Percentiles rank a stretch among this genome's conserved stretches.
These are phyloP conservation scores for Chlorophyllum brunneum DNA, from an alignment of 768 basidiomycete species.

Conservation along the genomic window DNA sequence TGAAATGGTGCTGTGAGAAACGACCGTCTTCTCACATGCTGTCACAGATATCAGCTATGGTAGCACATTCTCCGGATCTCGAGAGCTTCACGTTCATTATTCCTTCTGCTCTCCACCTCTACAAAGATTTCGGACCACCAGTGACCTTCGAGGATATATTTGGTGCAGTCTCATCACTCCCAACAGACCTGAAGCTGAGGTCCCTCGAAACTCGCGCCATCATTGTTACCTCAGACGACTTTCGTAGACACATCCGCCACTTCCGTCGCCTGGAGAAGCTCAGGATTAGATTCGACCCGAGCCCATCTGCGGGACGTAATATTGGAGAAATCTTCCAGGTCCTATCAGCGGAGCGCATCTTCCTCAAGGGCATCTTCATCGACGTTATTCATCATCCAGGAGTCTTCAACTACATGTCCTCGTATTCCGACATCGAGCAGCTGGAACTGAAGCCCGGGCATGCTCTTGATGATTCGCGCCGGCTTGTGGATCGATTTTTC, in stretches of 20 bases:
- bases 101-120: background rate
- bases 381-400: background rate
- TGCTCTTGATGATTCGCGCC: background rate
- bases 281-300: background rate
- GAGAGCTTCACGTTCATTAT: slow-evolving; percentile 1
- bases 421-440: background rate
- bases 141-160: background rate
- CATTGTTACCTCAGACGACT: background rate
- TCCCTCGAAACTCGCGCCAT: background rate
- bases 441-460: background rate
- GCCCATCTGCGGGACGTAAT: background rate
- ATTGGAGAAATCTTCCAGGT: background rate
- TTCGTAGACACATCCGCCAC: background rate
- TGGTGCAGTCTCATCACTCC: background rate
- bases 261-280: background rate
- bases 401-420: background rate
- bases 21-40: background rate
- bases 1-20: background rate
- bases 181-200: background rate
- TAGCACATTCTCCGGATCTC: background rate
- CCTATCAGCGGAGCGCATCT: background rate
- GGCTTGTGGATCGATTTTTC: background rate
- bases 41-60: background rate
- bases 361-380: background rate
- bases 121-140: background rate